Evolutionary conservation across 345 rosid species (phyloP), one percentile per base, ranked within the genome.

Genomic region (Eutrema heterophyllum): DNA sequence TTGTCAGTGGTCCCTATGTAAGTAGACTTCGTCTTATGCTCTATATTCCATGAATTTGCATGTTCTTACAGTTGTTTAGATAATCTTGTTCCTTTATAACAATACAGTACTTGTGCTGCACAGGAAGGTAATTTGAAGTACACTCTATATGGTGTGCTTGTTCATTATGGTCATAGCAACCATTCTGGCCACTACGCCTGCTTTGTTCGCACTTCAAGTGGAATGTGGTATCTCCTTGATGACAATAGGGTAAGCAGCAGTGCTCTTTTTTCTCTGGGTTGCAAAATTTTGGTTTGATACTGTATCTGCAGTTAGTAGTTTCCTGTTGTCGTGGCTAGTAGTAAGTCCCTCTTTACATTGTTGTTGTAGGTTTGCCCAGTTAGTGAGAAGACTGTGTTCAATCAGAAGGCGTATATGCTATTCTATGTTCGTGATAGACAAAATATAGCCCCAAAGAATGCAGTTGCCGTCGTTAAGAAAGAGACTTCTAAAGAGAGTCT

Each of bases 381-480:
- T 72, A 82, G 86, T 27, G 97, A 95, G 83, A 87, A 82, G 67
- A 73, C 79, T 26, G 98, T 95, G 64, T 80, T 92, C 52, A 82
- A 89, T 5, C 98, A 95, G 81, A 92, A 90, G 86, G 99, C 99
- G 36, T 95, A 95, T 78, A 95, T 95, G 99, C 65, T 95, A 70
- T 95, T 95, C 81, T 95, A 95, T 84, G 98, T 95, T 40, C 97
- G 94, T 67, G 97, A 90, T 72, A 82, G 90, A 84, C 86, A 76
- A 74, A 78, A 78, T 82, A 15, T 57, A 40, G 65, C 78, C 71
- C 77, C 81, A 1, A 90, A 83, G 75, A 90, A 79, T 75, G 64
- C 75, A n/a, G 56, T 53, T 48, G 76, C 83, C 50, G 44, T 70
- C 74, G 75, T 73, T 51, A 75, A 40, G 56, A 88, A 84, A 81